A percentile compares a stretch with the other conserved stretches of the same genome.
Evolutionary conservation across 805 yeast genomes (phyloP).

Genomic region (Wickerhamiella lipophila): DNA sequence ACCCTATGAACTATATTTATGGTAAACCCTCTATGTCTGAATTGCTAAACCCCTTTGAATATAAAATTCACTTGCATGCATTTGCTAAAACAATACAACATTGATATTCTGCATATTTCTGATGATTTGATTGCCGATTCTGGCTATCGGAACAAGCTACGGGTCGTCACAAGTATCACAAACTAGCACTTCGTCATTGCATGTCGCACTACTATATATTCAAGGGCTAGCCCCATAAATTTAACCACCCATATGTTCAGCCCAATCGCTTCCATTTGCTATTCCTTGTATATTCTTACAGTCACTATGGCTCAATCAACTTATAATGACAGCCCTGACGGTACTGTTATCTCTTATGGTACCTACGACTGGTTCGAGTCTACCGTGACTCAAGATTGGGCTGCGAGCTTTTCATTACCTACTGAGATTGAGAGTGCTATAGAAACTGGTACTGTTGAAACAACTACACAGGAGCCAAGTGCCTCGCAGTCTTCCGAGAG

Average conservation of each 20-base stretch:
- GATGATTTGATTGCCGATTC: neutral
- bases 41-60: too few relatives aligned
- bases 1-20: too few relatives aligned
- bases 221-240: neutral
- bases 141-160: too few relatives aligned
- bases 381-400: conserved; percentile 1
- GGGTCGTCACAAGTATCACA: neutral
- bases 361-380: conserved; percentile 9
- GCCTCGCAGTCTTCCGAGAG: too few relatives aligned
- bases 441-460: neutral
- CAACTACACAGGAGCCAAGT: neutral
- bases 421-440: neutral
- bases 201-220: neutral
- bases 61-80: too few relatives aligned
- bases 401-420: neutral
- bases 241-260: neutral
- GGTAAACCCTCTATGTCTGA: too few relatives aligned
- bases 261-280: neutral
- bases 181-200: neutral
- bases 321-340: neutral
- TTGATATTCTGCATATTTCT: too few relatives aligned
- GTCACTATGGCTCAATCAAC: neutral
- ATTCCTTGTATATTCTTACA: neutral
- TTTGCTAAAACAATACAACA: too few relatives aligned
- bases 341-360: neutral